Percentiles rank a stretch among this genome's conserved stretches.
Conservation (phyloP, 345 rosid species). For the Salix viminalis region DNA sequence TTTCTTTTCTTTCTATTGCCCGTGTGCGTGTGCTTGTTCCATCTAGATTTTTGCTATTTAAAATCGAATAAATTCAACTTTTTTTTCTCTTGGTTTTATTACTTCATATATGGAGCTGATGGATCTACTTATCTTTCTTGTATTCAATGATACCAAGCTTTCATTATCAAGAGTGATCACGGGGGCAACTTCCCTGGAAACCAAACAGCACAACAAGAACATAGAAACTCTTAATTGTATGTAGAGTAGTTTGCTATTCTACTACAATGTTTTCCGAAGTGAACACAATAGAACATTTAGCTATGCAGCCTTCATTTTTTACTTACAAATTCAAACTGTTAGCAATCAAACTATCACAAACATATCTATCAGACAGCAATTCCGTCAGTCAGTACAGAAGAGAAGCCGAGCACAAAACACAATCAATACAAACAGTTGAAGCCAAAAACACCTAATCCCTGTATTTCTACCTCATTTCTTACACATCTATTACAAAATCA, state of each 20-base stretch:
- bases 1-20: not conserved
- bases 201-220: not conserved
- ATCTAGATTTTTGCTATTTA: not conserved
- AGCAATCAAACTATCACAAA: conserved; percentile 50
- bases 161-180: no score
- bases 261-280: not conserved
- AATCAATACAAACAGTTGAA: conserved; percentile 30
- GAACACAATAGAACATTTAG: conserved; percentile 12
- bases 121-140: no score
- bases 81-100: not conserved
- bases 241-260: not conserved
- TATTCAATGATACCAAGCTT: no score
- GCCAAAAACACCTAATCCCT: conserved; percentile 35
- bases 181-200: not conserved
- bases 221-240: not conserved
- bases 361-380: conserved; percentile 30
- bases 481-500: conserved; percentile 31
- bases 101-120: not conserved
- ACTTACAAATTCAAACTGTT: conserved; percentile 55
- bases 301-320: conserved; percentile 28
- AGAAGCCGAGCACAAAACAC: conserved; percentile 37
- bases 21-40: not conserved
- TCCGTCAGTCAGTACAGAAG: conserved; percentile 39
- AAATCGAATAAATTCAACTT: not conserved
- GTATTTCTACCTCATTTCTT: conserved; percentile 40